Evolutionary conservation across 1,284 basidiomycete genomes (phyloP), one percentile per base, ranked within the genome.

Genomic region (Omphalotus olearius): DNA sequence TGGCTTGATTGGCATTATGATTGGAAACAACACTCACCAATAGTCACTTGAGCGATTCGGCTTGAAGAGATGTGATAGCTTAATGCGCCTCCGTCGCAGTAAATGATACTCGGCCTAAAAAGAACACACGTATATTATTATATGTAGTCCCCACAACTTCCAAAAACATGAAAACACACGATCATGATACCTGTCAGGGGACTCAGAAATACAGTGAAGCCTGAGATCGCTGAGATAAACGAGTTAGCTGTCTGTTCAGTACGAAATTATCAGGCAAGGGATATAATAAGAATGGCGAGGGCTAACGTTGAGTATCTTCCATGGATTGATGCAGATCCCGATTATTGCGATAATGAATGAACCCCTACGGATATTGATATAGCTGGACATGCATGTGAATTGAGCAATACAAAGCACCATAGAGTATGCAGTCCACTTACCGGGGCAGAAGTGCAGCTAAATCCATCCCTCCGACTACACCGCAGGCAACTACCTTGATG

Each of bases 141-240:
- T 23, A 23, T 2, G 23, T n/a, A n/a, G 23, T 23, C 20, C 38
- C 11, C 17, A 18, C 4, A 9, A 42, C 20, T 20, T 23, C 17
- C 16, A 1, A 20, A 13, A 11, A 17, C 39, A 37, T 35, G n/a
- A 14, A 13, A 30, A 58, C 60, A 14, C 38, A 67, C 65, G 20
- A 66, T 52, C 65, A 67, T 67, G 41, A 67, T 67, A 3, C 65
- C 65, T 1, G 65, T 62, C 17, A 66, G 50, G 6, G 65, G 64
- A 2, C 64, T 62, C 16, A 67, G 52, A 47, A 67, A 67, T 16
- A 65, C 63, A 0, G 61, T 62, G 38, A 64, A 66, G 23, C 57
- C 63, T 17, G 64, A 65, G 18, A 67, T 64, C 4, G 64, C 62
- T 3, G 63, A 59, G 33, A 66, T 66, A 50, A 67, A 66, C 1